Percentiles rank a stretch among this genome's conserved stretches.
phyloP scores from a whole-genome alignment of 2,329 filamentous ascomycete species.

The Alternaria arborescens region DNA sequence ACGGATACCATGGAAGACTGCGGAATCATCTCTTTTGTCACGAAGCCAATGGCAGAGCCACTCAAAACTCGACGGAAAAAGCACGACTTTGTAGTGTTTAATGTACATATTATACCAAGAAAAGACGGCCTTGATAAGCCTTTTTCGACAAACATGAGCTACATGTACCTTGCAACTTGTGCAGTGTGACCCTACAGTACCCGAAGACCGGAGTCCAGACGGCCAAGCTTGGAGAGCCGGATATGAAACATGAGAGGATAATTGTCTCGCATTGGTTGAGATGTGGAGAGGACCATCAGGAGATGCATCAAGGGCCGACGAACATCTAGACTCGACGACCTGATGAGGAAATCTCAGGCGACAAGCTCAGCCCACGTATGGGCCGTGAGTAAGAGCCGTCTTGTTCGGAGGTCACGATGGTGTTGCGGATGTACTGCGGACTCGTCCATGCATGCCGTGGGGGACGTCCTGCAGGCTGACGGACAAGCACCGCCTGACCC shows the following conservation, averaged over 20 bases:
- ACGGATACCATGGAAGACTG: slow-evolving; percentile 6
- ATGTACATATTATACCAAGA: slow-evolving; percentile 8
- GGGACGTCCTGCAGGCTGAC: slow-evolving; percentile 15
- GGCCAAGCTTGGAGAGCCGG: slow-evolving; percentile 16
- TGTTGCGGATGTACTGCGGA: slow-evolving; percentile 4
- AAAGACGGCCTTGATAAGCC: neutral
- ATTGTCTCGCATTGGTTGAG: neutral
- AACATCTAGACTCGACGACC: neutral
- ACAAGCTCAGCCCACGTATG: slow-evolving; percentile 1
- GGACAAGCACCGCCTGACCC: slow-evolving; percentile 20
- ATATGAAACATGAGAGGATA: neutral
- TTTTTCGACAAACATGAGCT: neutral
- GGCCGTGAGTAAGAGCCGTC: neutral
- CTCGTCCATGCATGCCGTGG: neutral
- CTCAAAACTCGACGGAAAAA: neutral
- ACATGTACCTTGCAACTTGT: neutral
- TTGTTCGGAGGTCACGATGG: slow-evolving; percentile 13
- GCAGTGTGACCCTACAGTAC: neutral
- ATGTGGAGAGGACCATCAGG: neutral
- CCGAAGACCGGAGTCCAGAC: neutral
- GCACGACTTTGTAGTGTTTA: slow-evolving; percentile 15
- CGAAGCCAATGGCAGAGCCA: slow-evolving; percentile 8
- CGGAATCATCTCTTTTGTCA: slow-evolving; percentile 24
- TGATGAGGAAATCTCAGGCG: slow-evolving; percentile 5
- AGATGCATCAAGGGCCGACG: neutral